Evolutionary conservation across 208 protist genomes (phyloP), one percentile per base, ranked within the genome.

Genomic region (Crithidia bombi): DNA sequence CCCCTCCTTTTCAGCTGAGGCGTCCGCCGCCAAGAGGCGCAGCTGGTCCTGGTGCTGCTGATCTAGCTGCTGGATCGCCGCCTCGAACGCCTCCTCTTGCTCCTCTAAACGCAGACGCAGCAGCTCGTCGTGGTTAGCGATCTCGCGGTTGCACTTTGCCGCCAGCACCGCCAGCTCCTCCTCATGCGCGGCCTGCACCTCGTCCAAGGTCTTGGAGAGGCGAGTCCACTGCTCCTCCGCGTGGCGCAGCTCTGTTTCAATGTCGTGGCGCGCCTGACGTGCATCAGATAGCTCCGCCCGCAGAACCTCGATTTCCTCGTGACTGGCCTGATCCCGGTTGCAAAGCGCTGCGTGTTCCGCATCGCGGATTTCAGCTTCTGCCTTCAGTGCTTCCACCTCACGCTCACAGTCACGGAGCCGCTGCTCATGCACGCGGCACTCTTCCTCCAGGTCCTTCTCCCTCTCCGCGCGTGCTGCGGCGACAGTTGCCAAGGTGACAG

Each of bases 21-120:
- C 58, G 10, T 39, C 23, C 25, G 32, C 12, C 43, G 41, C 28
- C 39, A 68, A 26, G 33, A 49, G 7, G 3, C 57, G 58, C 43
- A 66, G 49, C 36, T 69, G 52, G n/a, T 64, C 65, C 44, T 69
- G 57, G 38, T 73, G 57, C 41, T 74, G 61, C 58, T 83, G 72
- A 36, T 78, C 68, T 0, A 83, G 67, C 28, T 75, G 63, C 36
- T 69, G 36, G 21, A 69, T 56, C 14, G 61, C 41, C 28, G 41
- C 55, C 43, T 61, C 70, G 26, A 66, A 63, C 10, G 39, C 17
- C 43, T 65, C 36, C 54, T 81, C 62, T 43, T 73, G 58, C 55
- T 69, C 50, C 38, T 65, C 49, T 7, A 61, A 57, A 11, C 65
- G 59, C 59, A 46, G 35, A 23, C 44, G 51, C 65, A 73, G 51